Base-by-base conservation (phyloP, 805 yeast species). In the Myxozyma neotropica region DNA sequence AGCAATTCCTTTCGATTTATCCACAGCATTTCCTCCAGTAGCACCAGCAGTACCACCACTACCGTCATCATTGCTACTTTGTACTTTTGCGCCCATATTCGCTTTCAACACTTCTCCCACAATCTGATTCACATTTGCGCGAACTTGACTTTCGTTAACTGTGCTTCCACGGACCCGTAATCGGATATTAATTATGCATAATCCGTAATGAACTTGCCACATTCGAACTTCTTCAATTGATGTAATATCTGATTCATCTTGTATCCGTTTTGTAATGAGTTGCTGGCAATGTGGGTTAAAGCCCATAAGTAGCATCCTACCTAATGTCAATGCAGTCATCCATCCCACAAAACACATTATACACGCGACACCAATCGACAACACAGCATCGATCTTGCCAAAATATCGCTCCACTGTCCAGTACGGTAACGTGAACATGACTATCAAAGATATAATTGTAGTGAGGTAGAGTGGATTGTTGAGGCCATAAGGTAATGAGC, bases 131-230 rank as follows among this genome's bases (percentile, higher is more conserved):
- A 62, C 59, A 26, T 43, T 56, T 8, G 66, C 61, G n/a, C 78
- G 70, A 15, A 75, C 68, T 2, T 67, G 63, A 5, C 65, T 58
- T 61, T 73, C 76, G 50, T 73, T 75, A 4, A 59, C 70, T 39
- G 66, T 61, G 19, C 69, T 57, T 38, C 79, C 77, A 5, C 65
- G 45, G 68, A 76, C 69, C 27, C 61, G 62, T 19, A 77, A 65
- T 21, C 69, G 66, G 68, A 75, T 66, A 36, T 70, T 67, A n/a
- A 76, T 77, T 26, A 77, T 70, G 74, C 77, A 77, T 40, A 77
- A 69, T 17, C 71, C 75, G 55, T 76, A 74, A 58, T 77, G 80
- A 36, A 77, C 80, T 68, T 76, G 79, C 78, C 79, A 77, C 52
- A 77, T 65, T 21, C 73, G 65, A 29, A 74, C 63, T 26, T 72